phyloP scores from a whole-genome alignment of 768 basidiomycete species.

The Trametes punicea region DNA sequence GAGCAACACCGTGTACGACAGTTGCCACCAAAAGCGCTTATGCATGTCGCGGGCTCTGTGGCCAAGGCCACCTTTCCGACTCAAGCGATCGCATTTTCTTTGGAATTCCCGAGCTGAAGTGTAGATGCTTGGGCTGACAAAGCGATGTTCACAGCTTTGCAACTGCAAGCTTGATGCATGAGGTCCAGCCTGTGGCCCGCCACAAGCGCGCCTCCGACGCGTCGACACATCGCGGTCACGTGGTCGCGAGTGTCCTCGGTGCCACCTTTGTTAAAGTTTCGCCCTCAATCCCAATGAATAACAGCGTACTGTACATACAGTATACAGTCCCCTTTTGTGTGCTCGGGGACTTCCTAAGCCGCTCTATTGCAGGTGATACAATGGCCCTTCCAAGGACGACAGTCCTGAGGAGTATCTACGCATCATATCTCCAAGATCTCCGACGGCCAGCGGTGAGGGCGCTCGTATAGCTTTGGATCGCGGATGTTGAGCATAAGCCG shows the following conservation, averaged over 20 bases:
- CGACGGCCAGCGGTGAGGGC: slow-evolving; percentile 2
- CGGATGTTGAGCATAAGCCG: slow-evolving; percentile 18
- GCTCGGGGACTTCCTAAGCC: background rate
- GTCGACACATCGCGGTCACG: background rate
- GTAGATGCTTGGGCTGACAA: no score
- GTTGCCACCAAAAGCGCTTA: no score
- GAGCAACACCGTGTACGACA: no score
- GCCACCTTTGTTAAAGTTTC: background rate
- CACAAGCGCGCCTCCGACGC: background rate
- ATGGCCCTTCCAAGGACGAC: background rate
- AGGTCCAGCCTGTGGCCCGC: background rate
- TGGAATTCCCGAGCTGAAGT: no score
- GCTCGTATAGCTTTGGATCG: slow-evolving; percentile 11
- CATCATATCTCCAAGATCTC: slow-evolving; percentile 1
- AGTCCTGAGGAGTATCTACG: no score
- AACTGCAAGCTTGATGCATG: background rate
- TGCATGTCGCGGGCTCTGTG: no score
- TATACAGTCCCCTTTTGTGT: background rate
- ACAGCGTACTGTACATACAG: background rate
- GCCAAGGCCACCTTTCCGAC: no score
- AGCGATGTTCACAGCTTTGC: background rate
- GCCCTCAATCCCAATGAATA: no score
- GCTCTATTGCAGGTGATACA: background rate
- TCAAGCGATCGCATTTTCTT: no score
- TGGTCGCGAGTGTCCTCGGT: background rate